These are phyloP conservation scores for Blastobotrys mokoenaii DNA, from an alignment of 805 yeast species.

Conservation along the genomic window DNA sequence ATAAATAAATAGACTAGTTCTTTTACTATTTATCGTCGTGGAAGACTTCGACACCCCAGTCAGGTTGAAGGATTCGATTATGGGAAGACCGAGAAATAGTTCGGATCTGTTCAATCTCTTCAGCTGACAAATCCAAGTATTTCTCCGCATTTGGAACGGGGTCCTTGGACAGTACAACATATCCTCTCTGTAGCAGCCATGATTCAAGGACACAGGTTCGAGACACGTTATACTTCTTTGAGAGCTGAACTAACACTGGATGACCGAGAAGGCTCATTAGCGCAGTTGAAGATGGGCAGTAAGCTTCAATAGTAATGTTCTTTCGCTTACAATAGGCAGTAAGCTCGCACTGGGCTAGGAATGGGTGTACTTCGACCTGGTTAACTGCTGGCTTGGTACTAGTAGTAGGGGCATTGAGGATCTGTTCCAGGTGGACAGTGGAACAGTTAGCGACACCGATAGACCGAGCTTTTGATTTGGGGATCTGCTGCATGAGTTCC, in stretches of 20 bases:
- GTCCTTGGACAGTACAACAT: constrained; percentile 50
- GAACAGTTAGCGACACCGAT: constrained; percentile 83
- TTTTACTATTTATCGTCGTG: not conserved
- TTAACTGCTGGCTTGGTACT: constrained; percentile 52
- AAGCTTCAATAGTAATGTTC: constrained; percentile 58
- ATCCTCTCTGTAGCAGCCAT: constrained; percentile 36
- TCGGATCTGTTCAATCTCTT: constrained; percentile 33
- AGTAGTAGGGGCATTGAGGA: constrained; percentile 36
- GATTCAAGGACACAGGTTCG: constrained; percentile 10
- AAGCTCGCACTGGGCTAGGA: constrained; percentile 35
- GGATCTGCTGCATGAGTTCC: constrained; percentile 47
- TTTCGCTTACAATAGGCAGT: constrained; percentile 40
- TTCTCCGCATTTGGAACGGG: constrained; percentile 39
- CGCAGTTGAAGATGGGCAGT: constrained; percentile 66
- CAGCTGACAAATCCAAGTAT: constrained; percentile 32
- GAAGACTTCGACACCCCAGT: not conserved
- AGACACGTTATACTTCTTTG: constrained; percentile 42
- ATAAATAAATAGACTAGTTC: not conserved
- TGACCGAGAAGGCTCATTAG: constrained; percentile 51
- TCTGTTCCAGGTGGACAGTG: constrained; percentile 48
- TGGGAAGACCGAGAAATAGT: constrained; percentile 15
- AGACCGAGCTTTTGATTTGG: constrained; percentile 45
- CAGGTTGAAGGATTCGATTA: not conserved
- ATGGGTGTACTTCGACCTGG: constrained; percentile 52
- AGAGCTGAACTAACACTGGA: constrained; percentile 46